Evolutionary conservation across 495 filamentous ascomycete species (phyloP), one percentile per base, ranked within the genome.

Genomic region (Neurospora sp.): DNA sequence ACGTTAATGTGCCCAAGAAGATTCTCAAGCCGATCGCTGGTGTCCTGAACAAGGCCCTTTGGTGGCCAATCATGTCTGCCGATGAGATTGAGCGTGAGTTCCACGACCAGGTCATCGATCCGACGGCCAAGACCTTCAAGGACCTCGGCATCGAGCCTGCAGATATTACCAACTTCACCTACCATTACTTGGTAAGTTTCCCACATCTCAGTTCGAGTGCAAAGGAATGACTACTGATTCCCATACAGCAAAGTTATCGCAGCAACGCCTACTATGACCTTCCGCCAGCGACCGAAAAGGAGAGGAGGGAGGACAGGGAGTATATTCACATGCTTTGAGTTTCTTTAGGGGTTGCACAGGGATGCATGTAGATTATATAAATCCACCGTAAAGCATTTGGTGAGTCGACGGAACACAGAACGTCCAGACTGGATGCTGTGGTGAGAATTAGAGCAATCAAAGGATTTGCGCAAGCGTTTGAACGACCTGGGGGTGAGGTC

Each of bases 11-110:
- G 31, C 96, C 96, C 70, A 94, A 94, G 86, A 73, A 81, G 2
- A 77, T 96, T 73, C 82, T 93, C 73, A 93, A 94, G 86, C 90
- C 92, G 15, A 71, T 87, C 15, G 91, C 93, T 17, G 84, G 88
- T 38, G 79, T 92, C 43, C 80, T 97, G 45, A 97, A 97, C 88
- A 89, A 88, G 77, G 78, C 85, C 59, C 81, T 97, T 21, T 99
- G 94, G 94, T 99, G 93, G 93, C 91, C 90, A 42, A 88, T 90
- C 37, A 85, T 90, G 43, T 93, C 91, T 24, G 88, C 90, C n/a
- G 96, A 98, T 77, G 89, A 96, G 79, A 87, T 99, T 17, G 94
- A 97, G 86, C 87, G 92, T 62, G 94, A 99, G 82, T 98, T 96
- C 86, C 89, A 96, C 76, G 92, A 98, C 82, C 96, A 98, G 82